Base-by-base conservation (phyloP, 1,284 basidiomycete genomes). In the Ustilago nuda region DNA sequence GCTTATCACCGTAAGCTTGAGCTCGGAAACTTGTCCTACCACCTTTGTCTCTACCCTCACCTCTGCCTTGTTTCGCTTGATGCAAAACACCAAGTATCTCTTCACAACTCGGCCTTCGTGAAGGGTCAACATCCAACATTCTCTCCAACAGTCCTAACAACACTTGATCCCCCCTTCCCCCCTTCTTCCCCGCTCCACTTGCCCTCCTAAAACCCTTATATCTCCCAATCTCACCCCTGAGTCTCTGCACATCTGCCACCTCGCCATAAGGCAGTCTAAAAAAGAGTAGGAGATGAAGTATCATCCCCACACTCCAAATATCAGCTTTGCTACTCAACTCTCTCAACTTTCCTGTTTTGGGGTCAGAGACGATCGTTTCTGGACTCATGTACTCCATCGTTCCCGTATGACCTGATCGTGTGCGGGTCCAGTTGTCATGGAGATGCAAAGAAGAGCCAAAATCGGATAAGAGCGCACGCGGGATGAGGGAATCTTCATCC, bases 271-370 rank as follows among this genome's bases (percentile, higher is more conserved):
- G 68, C 90, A 91, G 27, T 88, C 88, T 56, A 86, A 98, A 94
- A 87, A 96, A 98, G 1, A 96, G 87, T 66, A 97, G 89, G 82
- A 94, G 94, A 87, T 97, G 91, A 12, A 98, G 88, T 50, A 98
- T 92, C 92, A 98, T 94, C 19, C 94, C 94, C 15, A 89, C 75
- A 8, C 87, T 87, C 88, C 88, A 89, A 66, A 89, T 87, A 58
- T 89, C 88, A 0, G 87, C 91, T 79, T 95, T 95, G 0, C 93
- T 94, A 78, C 94, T 92, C 1, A 94, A 89, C 61, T 93, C 91
- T 8, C 87, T 88, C 23, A 93, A 89, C 27, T 89, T 84, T 0
- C 93, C 93, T 0, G 90, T 76, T 4, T 45, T 65, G 0, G 66
- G 57, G 63, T 87, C 86, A 8, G 76, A 79, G 1, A 84, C 66